phyloP scores from a whole-genome alignment of 2,329 filamentous ascomycete genomes.

The Juglanconis oblonga region DNA sequence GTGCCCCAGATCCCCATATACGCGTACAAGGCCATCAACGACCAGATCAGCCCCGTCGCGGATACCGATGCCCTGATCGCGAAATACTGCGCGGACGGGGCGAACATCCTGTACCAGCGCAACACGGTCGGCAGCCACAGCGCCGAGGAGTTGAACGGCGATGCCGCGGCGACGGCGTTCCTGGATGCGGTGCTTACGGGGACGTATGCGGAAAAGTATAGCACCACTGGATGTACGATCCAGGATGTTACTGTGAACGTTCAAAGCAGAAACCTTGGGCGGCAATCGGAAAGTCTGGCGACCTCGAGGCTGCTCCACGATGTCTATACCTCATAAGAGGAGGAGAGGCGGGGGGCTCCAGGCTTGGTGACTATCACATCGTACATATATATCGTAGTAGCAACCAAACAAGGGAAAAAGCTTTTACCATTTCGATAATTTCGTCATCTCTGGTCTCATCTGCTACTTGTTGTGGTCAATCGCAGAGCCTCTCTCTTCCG shows the following conservation, averaged over 20 bases:
- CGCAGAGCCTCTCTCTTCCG: not conserved
- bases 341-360: not conserved
- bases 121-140: slow-evolving; percentile 40
- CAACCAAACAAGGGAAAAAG: too few relatives aligned
- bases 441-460: too few relatives aligned
- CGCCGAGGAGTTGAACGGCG: slow-evolving; percentile 27
- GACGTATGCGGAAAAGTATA: slow-evolving; percentile 3
- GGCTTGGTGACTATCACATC: not conserved
- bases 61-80: slow-evolving; percentile 39
- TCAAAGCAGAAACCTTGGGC: not conserved
- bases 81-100: slow-evolving; percentile 37
- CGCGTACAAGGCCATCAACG: slow-evolving; percentile 43
- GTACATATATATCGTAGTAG: not conserved
- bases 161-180: slow-evolving; percentile 22
- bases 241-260: slow-evolving; percentile 16
- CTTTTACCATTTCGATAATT: too few relatives aligned
- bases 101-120: slow-evolving; percentile 41
- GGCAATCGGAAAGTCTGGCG: not conserved
- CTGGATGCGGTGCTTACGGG: slow-evolving; percentile 21
- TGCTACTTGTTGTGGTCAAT: too few relatives aligned
- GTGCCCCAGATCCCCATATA: slow-evolving; percentile 43
- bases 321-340: not conserved
- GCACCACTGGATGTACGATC: slow-evolving; percentile 18
- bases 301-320: not conserved
- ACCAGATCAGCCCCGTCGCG: slow-evolving; percentile 38